Evolutionary conservation across 2,329 filamentous ascomycete species (phyloP).

Genomic region (Trichoderma koningii): DNA sequence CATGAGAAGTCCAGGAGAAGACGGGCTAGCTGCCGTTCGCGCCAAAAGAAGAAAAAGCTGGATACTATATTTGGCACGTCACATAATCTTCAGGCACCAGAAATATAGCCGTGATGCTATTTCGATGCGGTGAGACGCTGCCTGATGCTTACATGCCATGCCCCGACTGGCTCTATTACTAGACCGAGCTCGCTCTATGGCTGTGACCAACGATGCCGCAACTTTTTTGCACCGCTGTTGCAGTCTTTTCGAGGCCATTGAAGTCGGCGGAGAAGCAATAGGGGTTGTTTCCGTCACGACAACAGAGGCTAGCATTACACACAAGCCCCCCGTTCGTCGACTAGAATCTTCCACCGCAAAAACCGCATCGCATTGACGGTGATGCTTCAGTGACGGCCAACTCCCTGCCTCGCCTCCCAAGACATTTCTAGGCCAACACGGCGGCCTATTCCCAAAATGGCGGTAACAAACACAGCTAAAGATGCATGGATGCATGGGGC

Average conservation of each 20-base stretch:
- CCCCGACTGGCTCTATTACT: not conserved
- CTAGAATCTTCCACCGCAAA: not conserved
- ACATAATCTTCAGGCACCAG: not conserved
- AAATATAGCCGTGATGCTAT: not conserved
- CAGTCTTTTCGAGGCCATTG: too few species aligned
- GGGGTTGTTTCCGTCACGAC: not conserved
- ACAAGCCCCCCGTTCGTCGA: not conserved
- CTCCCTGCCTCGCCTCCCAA: not conserved
- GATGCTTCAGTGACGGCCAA: slow-evolving; percentile 1
- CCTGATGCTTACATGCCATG: slow-evolving; percentile 7
- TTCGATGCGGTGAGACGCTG: slow-evolving; percentile 16
- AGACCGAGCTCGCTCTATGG: not conserved
- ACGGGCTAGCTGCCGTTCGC: not conserved
- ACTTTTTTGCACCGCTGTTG: not conserved
- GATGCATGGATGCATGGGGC: slow-evolving; percentile 21
- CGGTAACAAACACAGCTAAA: slow-evolving; percentile 2
- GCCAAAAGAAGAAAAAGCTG: not conserved
- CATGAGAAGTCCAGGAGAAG: not conserved
- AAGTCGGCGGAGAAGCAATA: not conserved
- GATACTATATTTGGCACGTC: slow-evolving; percentile 19
- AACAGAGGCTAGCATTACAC: not conserved
- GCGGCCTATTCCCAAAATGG: slow-evolving; percentile 6
- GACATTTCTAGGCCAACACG: not conserved
- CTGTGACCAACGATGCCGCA: not conserved
- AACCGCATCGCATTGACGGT: not conserved